Percentiles rank a stretch among this genome's conserved stretches.
Conservation (phyloP, 208 protist genomes). For the Angomonas deanei region DNA sequence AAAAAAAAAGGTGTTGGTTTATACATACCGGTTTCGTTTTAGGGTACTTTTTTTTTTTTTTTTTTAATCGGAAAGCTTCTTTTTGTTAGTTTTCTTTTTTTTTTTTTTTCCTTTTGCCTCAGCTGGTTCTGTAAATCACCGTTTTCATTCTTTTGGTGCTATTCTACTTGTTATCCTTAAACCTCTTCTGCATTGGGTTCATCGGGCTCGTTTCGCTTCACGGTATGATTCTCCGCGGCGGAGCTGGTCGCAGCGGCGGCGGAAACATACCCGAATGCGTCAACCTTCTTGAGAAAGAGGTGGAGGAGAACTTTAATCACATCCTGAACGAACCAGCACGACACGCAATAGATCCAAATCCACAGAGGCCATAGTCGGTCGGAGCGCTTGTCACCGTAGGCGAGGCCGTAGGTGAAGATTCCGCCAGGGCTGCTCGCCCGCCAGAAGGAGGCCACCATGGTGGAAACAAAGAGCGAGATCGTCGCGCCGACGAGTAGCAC, state of each 20-base stretch:
- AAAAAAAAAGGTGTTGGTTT: too few species aligned
- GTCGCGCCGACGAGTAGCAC: slow-evolving; percentile 54
- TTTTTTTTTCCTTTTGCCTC: too few species aligned
- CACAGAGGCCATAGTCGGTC: slow-evolving; percentile 70
- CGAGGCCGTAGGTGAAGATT: slow-evolving; percentile 66
- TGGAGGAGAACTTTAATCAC: slow-evolving; percentile 64
- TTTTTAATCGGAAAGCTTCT: too few species aligned
- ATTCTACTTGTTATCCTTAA: too few species aligned
- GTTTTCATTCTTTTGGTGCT: too few species aligned
- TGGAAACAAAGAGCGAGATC: slow-evolving; percentile 57
- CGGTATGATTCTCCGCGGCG: background rate
- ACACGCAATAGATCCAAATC: slow-evolving; percentile 87
- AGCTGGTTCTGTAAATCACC: too few species aligned
- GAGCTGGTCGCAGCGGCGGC: slow-evolving; percentile 13
- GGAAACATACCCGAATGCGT: slow-evolving; percentile 64
- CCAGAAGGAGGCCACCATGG: slow-evolving; percentile 70
- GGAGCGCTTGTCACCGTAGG: slow-evolving; percentile 26
- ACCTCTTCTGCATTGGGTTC: too few species aligned
- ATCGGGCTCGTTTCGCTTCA: background rate
- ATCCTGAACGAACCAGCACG: slow-evolving; percentile 88
- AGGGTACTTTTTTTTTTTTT: too few species aligned
- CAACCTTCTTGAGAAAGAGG: slow-evolving; percentile 45
- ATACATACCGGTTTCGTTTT: too few species aligned
- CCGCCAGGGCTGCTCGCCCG: slow-evolving; percentile 33
- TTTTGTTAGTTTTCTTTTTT: too few species aligned